Conservation (phyloP, 192 early-diverging fungal species). For the Cladochytrium replicatum region DNA sequence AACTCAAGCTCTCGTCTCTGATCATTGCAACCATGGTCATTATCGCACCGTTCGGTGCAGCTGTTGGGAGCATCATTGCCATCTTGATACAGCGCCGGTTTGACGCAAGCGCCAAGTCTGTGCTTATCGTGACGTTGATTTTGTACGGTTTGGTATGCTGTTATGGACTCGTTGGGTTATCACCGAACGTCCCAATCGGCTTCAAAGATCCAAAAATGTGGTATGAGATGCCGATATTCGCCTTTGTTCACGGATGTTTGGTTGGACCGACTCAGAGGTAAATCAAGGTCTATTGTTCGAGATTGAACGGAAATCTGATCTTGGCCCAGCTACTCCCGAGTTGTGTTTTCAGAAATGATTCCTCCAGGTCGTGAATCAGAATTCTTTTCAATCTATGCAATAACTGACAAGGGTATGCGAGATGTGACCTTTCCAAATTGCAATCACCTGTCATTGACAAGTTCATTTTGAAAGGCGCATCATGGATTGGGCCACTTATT, state of each 20-base stretch:
- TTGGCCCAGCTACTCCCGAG: slow-evolving; percentile 24
- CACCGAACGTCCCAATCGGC: slow-evolving; percentile 33
- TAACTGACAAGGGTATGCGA: slow-evolving; percentile 18
- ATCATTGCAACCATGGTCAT: slow-evolving; percentile 47
- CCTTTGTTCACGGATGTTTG: slow-evolving; percentile 50
- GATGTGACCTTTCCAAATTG: neutral
- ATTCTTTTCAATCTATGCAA: slow-evolving; percentile 50
- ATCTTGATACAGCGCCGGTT: slow-evolving; percentile 41
- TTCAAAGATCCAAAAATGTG: slow-evolving; percentile 30
- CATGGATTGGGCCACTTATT: slow-evolving; percentile 54
- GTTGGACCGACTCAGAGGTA: slow-evolving; percentile 41
- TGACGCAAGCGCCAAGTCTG: slow-evolving; percentile 35
- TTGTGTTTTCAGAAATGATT: slow-evolving; percentile 43
- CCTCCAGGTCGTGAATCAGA: slow-evolving; percentile 50
- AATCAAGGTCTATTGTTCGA: neutral
- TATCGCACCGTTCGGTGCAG: slow-evolving; percentile 42
- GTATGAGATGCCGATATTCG: slow-evolving; percentile 49
- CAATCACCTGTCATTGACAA: neutral
- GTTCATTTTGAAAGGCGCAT: slow-evolving; percentile 20
- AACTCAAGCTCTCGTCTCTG: slow-evolving; percentile 36
- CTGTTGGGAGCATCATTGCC: slow-evolving; percentile 49
- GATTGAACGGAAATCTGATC: neutral
- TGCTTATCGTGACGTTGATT: slow-evolving; percentile 37
- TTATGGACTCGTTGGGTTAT: slow-evolving; percentile 53
- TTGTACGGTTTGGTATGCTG: slow-evolving; percentile 47